A percentile compares a stretch with the other conserved stretches of the same genome.
Evolutionary conservation across 169 alveolate species (phyloP).

Genomic region (Plasmodium malariae): DNA sequence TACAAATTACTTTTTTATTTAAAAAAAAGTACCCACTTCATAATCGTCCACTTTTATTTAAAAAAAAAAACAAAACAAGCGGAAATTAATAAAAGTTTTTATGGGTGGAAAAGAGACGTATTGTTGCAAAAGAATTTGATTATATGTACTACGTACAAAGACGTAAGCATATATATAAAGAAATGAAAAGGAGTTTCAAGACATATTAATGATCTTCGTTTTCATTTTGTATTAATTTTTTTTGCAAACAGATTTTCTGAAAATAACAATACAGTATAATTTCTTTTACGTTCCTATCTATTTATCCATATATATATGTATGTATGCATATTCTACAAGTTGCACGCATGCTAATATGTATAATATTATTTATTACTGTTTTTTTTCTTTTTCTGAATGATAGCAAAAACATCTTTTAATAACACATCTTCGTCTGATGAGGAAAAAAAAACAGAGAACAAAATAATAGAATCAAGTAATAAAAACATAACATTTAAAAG

Average conservation of each 20-base stretch:
- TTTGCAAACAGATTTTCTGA: too few species aligned
- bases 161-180: neutral
- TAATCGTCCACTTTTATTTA: constrained; percentile 61
- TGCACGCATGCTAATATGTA: neutral
- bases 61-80: constrained; percentile 29
- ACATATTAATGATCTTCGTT: too few species aligned
- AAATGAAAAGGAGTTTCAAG: too few species aligned
- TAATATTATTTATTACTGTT: neutral
- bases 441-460: constrained; percentile 15
- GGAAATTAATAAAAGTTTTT: too few species aligned
- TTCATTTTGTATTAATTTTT: too few species aligned
- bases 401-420: constrained; percentile 46
- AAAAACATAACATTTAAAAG: constrained; percentile 48
- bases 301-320: too few species aligned
- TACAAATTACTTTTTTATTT: too few species aligned
- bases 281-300: too few species aligned
- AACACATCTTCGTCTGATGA: constrained; percentile 67
- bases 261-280: too few species aligned
- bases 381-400: constrained; percentile 62
- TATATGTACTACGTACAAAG: neutral
- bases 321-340: neutral
- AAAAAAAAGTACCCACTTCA: constrained; percentile 45
- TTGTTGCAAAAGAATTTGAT: neutral
- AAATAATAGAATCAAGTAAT: neutral
- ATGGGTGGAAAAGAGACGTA: constrained; percentile 39